A percentile compares a stretch with the other conserved stretches of the same genome.
These are phyloP conservation scores for Yarrowia galli DNA, from an alignment of 1,139 yeast species.

Conservation along the genomic window DNA sequence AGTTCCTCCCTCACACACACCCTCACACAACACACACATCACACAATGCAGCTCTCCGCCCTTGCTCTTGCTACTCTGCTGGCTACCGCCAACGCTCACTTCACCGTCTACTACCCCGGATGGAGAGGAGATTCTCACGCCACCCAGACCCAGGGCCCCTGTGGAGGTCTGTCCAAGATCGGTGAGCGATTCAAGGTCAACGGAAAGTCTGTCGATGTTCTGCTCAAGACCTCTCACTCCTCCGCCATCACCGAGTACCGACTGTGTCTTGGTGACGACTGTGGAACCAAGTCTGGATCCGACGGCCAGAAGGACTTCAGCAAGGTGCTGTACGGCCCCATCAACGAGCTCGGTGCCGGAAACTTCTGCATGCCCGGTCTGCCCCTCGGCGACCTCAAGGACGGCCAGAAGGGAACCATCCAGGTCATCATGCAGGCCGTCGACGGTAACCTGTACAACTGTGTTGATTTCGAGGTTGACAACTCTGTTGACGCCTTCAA, in stretches of 20 bases:
- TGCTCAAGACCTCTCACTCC: slow-evolving; percentile 42
- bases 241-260: slow-evolving; percentile 41
- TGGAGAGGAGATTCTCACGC: slow-evolving; percentile 44
- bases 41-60: slow-evolving; percentile 41
- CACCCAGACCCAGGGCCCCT: slow-evolving; percentile 44
- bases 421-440: slow-evolving; percentile 44
- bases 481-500: slow-evolving; percentile 40
- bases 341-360: slow-evolving; percentile 44
- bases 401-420: slow-evolving; percentile 44
- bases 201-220: slow-evolving; percentile 43
- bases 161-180: slow-evolving; percentile 43
- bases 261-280: slow-evolving; percentile 42
- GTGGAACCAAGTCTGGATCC: slow-evolving; percentile 39
- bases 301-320: slow-evolving; percentile 42
- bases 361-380: slow-evolving; percentile 45
- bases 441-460: slow-evolving; percentile 46
- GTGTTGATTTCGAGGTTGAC: slow-evolving; percentile 43
- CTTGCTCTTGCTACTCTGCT: slow-evolving; percentile 39
- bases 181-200: slow-evolving; percentile 43
- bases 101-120: slow-evolving; percentile 43
- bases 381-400: slow-evolving; percentile 34
- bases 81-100: slow-evolving; percentile 44
- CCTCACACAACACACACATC: neutral
- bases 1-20: neutral
- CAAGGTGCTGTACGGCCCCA: slow-evolving; percentile 41